These are phyloP conservation scores for Boletus patriciae DNA, from an alignment of 768 basidiomycete genomes.

Conservation along the genomic window DNA sequence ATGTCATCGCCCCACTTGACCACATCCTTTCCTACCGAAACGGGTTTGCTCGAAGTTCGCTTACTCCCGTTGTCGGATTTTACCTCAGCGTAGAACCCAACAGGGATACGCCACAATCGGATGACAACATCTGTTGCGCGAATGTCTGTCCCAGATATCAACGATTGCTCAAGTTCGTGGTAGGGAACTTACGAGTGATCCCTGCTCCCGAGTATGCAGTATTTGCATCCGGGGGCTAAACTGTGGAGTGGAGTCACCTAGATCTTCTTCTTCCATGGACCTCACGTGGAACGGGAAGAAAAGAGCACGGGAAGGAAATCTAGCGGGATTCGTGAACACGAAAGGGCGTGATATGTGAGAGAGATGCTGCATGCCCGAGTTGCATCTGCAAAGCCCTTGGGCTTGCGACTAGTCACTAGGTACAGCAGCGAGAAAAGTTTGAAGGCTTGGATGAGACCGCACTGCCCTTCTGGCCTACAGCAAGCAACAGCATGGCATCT, in stretches of 20 bases:
- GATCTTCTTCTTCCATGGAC: background rate
- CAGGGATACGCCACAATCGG: background rate
- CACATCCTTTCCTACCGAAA: background rate
- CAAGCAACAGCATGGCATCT: too few relatives aligned
- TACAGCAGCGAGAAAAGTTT: background rate
- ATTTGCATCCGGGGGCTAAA: background rate
- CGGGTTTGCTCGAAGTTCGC: background rate
- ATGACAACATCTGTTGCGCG: background rate
- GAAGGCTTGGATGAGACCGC: too few relatives aligned
- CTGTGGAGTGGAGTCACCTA: background rate
- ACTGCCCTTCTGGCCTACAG: too few relatives aligned
- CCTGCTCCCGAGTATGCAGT: background rate
- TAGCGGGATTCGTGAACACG: background rate
- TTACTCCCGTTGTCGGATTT: background rate
- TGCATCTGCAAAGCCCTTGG: too few relatives aligned
- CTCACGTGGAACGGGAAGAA: background rate
- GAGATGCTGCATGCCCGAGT: too few relatives aligned
- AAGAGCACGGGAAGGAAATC: background rate
- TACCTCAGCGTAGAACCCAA: background rate
- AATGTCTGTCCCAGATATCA: background rate
- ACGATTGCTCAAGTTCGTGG: too few relatives aligned
- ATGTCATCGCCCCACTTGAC: constrained; percentile 2
- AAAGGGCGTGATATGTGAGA: background rate
- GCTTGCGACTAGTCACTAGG: background rate
- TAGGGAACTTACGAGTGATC: background rate